Evolutionary conservation across 768 basidiomycete species (phyloP), one percentile per base, ranked within the genome.

Genomic region (Lactarius sanguifluus): DNA sequence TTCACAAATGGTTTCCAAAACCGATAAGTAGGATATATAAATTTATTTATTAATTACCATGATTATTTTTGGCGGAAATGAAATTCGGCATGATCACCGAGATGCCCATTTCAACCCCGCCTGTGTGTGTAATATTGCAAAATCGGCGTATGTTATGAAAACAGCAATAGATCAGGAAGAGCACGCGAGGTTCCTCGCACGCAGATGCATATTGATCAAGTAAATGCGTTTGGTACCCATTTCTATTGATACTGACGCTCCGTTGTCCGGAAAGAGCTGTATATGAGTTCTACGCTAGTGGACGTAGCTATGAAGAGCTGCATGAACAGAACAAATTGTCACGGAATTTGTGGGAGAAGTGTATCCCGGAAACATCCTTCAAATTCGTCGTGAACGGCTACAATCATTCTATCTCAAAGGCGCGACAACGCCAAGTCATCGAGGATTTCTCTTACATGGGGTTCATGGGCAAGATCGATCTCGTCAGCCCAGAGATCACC

Each of bases 391-490:
- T 96, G 9, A 83, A 86, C 2, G 87, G 85, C 0, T 89, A 87
- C 72, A 90, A 91, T 68, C 91, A 88, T 71, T 85, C 86, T 13
- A 87, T 94, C 16, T 85, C 89, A 18, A 85, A 88, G 70, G 74
- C 77, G 45, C 82, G 88, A 18, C 90, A 92, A 71, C 81, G 78
- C 65, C 78, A 83, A 16, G 79, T 91, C 52, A 85, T 96, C 54
- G 88, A 94, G 73, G 82, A 82, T 70, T 98, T 99, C 75, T 76
- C 82, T 2, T 97, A 93, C 73, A 94, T 98, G 90, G 86, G 79
- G 23, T 88, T 94, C 68, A 76, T 81, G 64, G 95, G 96, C 15
- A 84, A 84, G 71, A 92, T 97, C 70, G 86, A 91, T 62, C 85
- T 98, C 85, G 88, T 86, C 68, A 80, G 80, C 54, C 91, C 96